Percentiles rank a stretch among this genome's conserved stretches.
phyloP scores from a whole-genome alignment of 2,329 filamentous ascomycete species.

The Calonectria ilicicola region DNA sequence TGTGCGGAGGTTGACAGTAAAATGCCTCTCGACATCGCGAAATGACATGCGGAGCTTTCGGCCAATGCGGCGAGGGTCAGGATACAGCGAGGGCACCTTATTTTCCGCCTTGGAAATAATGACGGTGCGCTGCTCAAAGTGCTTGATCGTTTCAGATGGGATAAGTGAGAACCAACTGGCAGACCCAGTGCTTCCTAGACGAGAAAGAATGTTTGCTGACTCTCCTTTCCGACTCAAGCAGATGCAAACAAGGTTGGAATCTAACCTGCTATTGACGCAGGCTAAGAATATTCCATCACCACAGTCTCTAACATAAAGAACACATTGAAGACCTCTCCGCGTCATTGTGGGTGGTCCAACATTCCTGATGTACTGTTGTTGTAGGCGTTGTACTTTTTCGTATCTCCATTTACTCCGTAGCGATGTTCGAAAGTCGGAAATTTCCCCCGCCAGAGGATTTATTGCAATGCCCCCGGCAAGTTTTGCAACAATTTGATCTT shows the following conservation, averaged over 20 bases:
- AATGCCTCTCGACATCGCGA: background rate
- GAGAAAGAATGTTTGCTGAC: background rate
- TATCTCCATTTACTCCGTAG: background rate
- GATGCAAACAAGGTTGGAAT: background rate
- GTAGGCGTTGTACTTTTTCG: background rate
- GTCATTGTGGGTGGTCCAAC: background rate
- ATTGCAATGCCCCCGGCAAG: background rate
- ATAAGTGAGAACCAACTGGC: background rate
- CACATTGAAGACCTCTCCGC: background rate
- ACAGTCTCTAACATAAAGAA: background rate
- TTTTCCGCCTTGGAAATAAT: background rate
- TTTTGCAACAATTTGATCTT: background rate
- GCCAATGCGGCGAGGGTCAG: background rate
- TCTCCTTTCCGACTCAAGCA: background rate
- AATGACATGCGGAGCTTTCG: background rate
- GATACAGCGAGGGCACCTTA: background rate
- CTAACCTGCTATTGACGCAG: background rate
- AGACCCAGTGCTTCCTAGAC: background rate
- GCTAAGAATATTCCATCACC: background rate
- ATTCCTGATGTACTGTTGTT: background rate
- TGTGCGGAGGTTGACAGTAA: background rate
- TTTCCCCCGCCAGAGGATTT: background rate
- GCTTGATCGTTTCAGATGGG: background rate
- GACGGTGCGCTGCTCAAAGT: background rate
- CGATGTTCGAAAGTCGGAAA: background rate